Evolutionary conservation across 208 protist genomes (phyloP).

Genomic region (Porcisia deanei): DNA sequence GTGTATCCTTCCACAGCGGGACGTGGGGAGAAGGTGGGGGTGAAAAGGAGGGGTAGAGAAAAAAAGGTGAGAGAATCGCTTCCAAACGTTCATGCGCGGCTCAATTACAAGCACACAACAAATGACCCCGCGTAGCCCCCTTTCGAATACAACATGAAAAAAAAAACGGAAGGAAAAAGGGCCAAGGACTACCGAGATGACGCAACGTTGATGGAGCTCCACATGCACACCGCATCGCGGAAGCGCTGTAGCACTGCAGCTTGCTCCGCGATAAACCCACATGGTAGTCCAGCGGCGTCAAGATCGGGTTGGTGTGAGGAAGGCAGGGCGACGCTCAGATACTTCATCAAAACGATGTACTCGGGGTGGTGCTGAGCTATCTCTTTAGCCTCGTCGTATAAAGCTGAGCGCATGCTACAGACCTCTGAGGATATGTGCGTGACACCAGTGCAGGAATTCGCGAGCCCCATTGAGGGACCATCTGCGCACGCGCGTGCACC

Average conservation of each 20-base stretch:
- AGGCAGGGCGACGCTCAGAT: constrained; percentile 8
- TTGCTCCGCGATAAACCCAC: constrained; percentile 4
- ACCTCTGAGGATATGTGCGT: not conserved
- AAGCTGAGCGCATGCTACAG: not conserved
- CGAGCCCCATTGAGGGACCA: not conserved
- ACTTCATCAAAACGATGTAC: constrained; percentile 22
- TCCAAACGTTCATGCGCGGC: too few species aligned
- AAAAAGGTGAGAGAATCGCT: not conserved
- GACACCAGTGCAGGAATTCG: not conserved
- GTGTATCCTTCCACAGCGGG: too few species aligned
- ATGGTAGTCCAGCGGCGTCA: not conserved
- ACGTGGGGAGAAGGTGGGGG: not conserved
- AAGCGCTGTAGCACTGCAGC: constrained; percentile 19
- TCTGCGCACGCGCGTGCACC: not conserved
- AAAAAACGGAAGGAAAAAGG: not conserved
- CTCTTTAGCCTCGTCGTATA: not conserved
- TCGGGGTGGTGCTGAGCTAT: not conserved
- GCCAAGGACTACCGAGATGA: not conserved
- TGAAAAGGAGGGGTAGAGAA: not conserved
- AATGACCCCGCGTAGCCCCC: too few species aligned
- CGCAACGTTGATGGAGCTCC: constrained; percentile 1
- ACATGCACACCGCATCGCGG: constrained; percentile 18
- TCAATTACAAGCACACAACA: too few species aligned
- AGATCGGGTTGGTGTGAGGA: not conserved
- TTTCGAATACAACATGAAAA: not conserved